Percentiles rank a stretch among this genome's conserved stretches.
phyloP scores from a whole-genome alignment of 108 stramenopile species.

The Asterionellopsis glacialis region DNA sequence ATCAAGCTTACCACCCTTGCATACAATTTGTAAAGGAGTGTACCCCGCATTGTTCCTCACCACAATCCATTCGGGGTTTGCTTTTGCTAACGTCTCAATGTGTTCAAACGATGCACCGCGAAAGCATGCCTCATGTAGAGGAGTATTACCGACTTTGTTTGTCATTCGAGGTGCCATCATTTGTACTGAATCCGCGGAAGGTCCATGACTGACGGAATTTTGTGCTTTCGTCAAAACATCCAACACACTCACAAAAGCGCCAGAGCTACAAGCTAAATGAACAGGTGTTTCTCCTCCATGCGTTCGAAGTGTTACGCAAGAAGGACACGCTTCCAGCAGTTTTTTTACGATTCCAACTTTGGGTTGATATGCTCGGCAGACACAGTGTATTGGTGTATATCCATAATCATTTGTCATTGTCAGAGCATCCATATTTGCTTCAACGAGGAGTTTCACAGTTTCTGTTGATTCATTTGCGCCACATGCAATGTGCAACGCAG shows the following conservation, averaged over 20 bases:
- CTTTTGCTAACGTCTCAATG: slow-evolving; percentile 36
- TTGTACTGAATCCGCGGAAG: not conserved
- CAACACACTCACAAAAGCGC: slow-evolving; percentile 34
- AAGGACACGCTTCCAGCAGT: slow-evolving; percentile 33
- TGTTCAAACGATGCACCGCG: slow-evolving; percentile 31
- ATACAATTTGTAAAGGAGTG: slow-evolving; percentile 45
- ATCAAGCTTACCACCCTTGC: slow-evolving; percentile 39
- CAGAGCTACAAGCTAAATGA: slow-evolving; percentile 30
- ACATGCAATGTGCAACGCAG: slow-evolving; percentile 47
- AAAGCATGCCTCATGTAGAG: slow-evolving; percentile 50
- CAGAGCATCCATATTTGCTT: slow-evolving; percentile 29
- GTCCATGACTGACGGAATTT: not conserved
- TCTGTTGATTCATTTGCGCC: slow-evolving; percentile 30
- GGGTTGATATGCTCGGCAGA: slow-evolving; percentile 42
- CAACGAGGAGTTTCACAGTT: slow-evolving; percentile 30
- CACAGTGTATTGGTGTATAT: slow-evolving; percentile 48
- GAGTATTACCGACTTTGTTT: slow-evolving; percentile 41
- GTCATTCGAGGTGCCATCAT: slow-evolving; percentile 8
- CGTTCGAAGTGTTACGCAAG: slow-evolving; percentile 15
- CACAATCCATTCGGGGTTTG: slow-evolving; percentile 40
- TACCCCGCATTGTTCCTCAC: slow-evolving; percentile 38
- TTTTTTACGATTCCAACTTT: slow-evolving; percentile 30
- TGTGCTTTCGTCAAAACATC: slow-evolving; percentile 24
- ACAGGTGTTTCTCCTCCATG: slow-evolving; percentile 37
- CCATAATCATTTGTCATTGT: slow-evolving; percentile 40